Evolutionary conservation across 768 basidiomycete genomes (phyloP), one percentile per base, ranked within the genome.

Genomic region (Serendipita sp.): DNA sequence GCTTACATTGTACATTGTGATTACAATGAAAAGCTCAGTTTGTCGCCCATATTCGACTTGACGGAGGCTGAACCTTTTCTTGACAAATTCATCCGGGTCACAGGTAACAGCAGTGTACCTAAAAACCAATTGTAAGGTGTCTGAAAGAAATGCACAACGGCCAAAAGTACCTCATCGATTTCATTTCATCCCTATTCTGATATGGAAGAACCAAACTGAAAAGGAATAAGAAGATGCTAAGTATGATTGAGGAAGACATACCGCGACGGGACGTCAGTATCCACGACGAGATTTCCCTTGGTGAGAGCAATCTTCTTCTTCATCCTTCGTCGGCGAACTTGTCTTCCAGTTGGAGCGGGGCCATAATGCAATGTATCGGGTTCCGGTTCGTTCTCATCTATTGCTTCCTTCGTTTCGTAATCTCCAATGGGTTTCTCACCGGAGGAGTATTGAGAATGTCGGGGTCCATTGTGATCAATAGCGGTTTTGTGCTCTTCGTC

Each of bases 1-100:
- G 73, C 86, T 72, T 73, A 95, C 94, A 73, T 96, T 96, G 72
- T 87, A 96, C 92, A 96, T 92, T 28, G 93, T 97, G 70, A 97
- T 88, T 65, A 92, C 89, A 72, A 97, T 88, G 76, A 95, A 89
- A 64, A 97, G 73, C 71, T 97, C 94, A 11, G 92, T 96, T 65
- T 86, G 81, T 63, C 92, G 80, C 35, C 85, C 83, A 67, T 75
- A 81, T 70, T 89, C 82, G 71, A 87, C 87, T 72, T 96, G 94
- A 62, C 93, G 80, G 35, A 97, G 78, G 66, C 86, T 88, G 73
- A 90, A 94, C 10, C 89, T 86, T 54, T 83, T 83, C 71, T 79
- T 81, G 74, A 89, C 85, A 71, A 94, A 96, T 38, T 94, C 86
- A 71, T 97, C 89, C 1, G 94, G 93, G 71, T 93, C 92, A 72